A percentile compares a stretch with the other conserved stretches of the same genome.
phyloP scores from a whole-genome alignment of 805 yeast genomes.

The Yarrowia sp. region DNA sequence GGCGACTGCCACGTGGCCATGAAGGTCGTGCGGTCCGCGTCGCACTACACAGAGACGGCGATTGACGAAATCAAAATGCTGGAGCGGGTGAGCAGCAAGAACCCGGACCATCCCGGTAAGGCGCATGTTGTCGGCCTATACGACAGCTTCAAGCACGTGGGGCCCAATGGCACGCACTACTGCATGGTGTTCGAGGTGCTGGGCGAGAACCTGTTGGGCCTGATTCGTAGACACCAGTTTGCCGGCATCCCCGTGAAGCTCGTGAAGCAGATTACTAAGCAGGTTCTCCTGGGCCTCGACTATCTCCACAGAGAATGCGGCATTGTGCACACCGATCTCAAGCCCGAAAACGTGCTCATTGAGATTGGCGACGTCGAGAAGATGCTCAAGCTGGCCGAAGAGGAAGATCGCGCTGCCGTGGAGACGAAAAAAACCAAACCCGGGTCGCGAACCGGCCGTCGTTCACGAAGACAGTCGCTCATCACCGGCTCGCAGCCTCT shows the following conservation, averaged over 20 bases:
- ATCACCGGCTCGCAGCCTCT: slow-evolving; percentile 92
- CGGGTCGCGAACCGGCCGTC: slow-evolving; percentile 39
- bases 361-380: slow-evolving; percentile 85
- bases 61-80: slow-evolving; percentile 87
- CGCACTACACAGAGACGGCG: slow-evolving; percentile 92
- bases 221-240: slow-evolving; percentile 78
- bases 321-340: slow-evolving; percentile 74
- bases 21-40: slow-evolving; percentile 91
- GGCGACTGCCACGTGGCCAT: slow-evolving; percentile 82
- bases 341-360: slow-evolving; percentile 77
- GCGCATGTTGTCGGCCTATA: slow-evolving; percentile 77
- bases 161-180: slow-evolving; percentile 91
- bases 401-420: slow-evolving; percentile 58
- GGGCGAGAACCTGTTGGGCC: slow-evolving; percentile 89
- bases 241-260: slow-evolving; percentile 78
- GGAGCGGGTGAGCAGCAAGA: slow-evolving; percentile 65
- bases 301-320: slow-evolving; percentile 76
- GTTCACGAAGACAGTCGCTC: slow-evolving; percentile 69
- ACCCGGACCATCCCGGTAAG: slow-evolving; percentile 78
- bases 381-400: slow-evolving; percentile 73
- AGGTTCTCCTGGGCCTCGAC: slow-evolving; percentile 73
- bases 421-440: slow-evolving; percentile 46
- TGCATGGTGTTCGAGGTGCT: slow-evolving; percentile 98
- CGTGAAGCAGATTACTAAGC: slow-evolving; percentile 83
- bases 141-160: slow-evolving; percentile 84